Base-by-base conservation (phyloP, 2,329 filamentous ascomycete genomes). In the Xylaria sp. region DNA sequence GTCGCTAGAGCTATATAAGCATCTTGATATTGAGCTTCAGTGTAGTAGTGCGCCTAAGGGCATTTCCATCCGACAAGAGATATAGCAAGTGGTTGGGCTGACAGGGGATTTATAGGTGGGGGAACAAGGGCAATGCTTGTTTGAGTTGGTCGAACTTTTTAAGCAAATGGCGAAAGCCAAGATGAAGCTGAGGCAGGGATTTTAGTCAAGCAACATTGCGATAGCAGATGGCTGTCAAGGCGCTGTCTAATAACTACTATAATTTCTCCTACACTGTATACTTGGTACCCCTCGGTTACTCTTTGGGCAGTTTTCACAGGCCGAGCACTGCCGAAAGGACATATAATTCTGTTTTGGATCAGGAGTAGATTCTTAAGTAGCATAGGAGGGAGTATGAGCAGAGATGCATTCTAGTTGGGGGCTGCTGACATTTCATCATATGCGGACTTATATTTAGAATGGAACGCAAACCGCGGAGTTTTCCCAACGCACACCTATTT, bases 181-280 rank as follows among this genome's bases (percentile, higher is more conserved):
- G 65, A 49, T 26, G 61, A 67, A 67, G 66, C 66, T 68, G 61
- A 68, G 44, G 48, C 26, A 57, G 66, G 65, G 48, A 63, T 48
- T 59, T 42, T 31, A 44, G 4, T 51, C 44, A 54, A 53, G 26
- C 48, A 20, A 23, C 31, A 60, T 40, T 23, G 20, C 49, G 49
- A 33, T 54, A 36, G 36, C 31, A 20, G 51, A n/a, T 20, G 15
- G 31, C 7, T 10, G n/a, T n/a, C n/a, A n/a, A n/a, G n/a, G n/a
- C n/a, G n/a, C n/a, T n/a, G 17, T 36, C 28, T 33, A 54, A 31
- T 23, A 7, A 7, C 7, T 33, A 33, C 33, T 31, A 17, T 31
- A 31, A 6, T 10, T 36, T 17, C 51, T 20, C 23, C 6, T 56
- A 38, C 33, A 38, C 28, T 56, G 53, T 36, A 20, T 56, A 15